phyloP scores from a whole-genome alignment of 495 filamentous ascomycete genomes.

The Parmelia sp. region DNA sequence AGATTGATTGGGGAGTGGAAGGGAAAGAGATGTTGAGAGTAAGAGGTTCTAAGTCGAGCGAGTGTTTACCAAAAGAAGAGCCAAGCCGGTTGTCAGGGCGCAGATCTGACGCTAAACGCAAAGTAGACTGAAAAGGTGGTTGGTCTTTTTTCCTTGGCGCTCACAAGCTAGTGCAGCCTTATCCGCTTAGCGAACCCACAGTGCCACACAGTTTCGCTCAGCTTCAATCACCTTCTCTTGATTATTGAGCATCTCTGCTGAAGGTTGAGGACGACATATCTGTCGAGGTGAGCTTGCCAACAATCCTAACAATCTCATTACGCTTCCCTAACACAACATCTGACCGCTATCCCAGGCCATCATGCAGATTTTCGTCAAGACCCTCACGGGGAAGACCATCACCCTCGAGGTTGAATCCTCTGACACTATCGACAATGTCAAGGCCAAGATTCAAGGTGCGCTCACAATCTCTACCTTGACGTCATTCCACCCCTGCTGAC shows the following conservation, averaged over 20 bases:
- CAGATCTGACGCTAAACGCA: background rate
- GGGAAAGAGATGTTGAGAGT: too few relatives aligned
- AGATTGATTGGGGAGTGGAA: too few relatives aligned
- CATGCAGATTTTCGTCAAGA: slow-evolving; percentile 99
- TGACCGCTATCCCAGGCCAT: slow-evolving; percentile 38
- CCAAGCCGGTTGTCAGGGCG: background rate
- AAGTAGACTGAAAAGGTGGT: background rate
- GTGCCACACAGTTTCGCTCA: slow-evolving; percentile 3
- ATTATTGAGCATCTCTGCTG: slow-evolving; percentile 35
- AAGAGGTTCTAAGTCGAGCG: background rate
- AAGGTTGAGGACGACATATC: slow-evolving; percentile 54
- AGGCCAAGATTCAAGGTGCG: slow-evolving; percentile 79
- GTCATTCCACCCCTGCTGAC: slow-evolving; percentile 16
- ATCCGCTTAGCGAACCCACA: slow-evolving; percentile 18
- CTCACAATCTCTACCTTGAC: background rate
- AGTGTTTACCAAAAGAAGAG: background rate
- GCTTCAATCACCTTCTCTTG: slow-evolving; percentile 1
- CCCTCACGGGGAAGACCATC: slow-evolving; percentile 99
- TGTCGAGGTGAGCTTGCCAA: slow-evolving; percentile 46
- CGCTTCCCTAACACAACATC: background rate
- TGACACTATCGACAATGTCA: slow-evolving; percentile 99
- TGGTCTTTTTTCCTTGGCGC: slow-evolving; percentile 1
- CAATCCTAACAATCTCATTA: background rate
- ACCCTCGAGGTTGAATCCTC: slow-evolving; percentile 99
- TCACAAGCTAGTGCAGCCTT: slow-evolving; percentile 7